phyloP scores from a whole-genome alignment of 2,329 filamentous ascomycete genomes.

The Phaeophleospora eucalypticola region DNA sequence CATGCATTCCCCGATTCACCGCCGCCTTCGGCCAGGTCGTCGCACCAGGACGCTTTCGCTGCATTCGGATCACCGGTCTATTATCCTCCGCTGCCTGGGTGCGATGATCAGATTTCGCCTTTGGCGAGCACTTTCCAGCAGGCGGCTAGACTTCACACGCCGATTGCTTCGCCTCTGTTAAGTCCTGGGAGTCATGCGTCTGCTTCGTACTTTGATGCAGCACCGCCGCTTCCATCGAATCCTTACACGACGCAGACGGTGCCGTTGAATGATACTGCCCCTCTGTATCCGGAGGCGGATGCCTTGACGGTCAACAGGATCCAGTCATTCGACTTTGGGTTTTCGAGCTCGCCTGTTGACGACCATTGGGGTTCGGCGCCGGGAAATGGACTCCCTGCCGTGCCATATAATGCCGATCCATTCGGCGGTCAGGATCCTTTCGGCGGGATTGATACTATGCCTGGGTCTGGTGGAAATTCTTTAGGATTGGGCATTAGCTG shows the following conservation, averaged over 20 bases:
- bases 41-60: slow-evolving; percentile 35
- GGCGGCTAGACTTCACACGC: slow-evolving; percentile 29
- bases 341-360: slow-evolving; percentile 22
- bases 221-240: slow-evolving; percentile 16
- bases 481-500: slow-evolving; percentile 33
- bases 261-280: slow-evolving; percentile 29
- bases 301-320: slow-evolving; percentile 25
- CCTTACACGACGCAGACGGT: slow-evolving; percentile 22
- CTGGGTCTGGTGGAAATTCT: slow-evolving; percentile 7
- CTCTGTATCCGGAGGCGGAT: slow-evolving; percentile 25
- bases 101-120: slow-evolving; percentile 29
- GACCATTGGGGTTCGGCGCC: slow-evolving; percentile 20
- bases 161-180: slow-evolving; percentile 26
- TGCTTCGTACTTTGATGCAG: slow-evolving; percentile 22
- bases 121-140: slow-evolving; percentile 31
- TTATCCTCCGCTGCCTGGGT: slow-evolving; percentile 19
- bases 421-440: slow-evolving; percentile 23
- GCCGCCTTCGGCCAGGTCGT: slow-evolving; percentile 42
- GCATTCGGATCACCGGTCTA: slow-evolving; percentile 28
- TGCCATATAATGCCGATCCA: slow-evolving; percentile 15
- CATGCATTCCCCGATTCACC: slow-evolving; percentile 41
- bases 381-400: slow-evolving; percentile 13
- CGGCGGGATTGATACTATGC: slow-evolving; percentile 11
- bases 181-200: slow-evolving; percentile 18
- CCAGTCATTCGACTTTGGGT: slow-evolving; percentile 32